These are phyloP conservation scores for Helotiales sp. DNA, from an alignment of 2,329 filamentous ascomycete genomes.

Conservation along the genomic window DNA sequence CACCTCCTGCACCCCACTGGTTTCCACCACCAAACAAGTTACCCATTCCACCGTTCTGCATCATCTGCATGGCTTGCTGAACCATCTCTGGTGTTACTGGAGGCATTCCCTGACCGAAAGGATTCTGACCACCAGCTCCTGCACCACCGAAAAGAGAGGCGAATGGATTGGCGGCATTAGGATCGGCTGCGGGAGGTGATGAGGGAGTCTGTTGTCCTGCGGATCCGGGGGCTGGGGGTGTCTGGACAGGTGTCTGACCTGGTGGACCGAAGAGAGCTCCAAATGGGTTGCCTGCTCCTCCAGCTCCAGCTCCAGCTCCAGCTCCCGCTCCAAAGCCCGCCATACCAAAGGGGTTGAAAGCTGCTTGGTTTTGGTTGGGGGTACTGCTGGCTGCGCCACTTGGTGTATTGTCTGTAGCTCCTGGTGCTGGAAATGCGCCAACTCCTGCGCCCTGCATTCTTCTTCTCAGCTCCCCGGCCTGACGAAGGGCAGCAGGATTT, in stretches of 20 bases:
- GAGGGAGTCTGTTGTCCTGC: slow-evolving; percentile 41
- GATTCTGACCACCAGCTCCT: slow-evolving; percentile 36
- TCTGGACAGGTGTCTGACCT: slow-evolving; percentile 39
- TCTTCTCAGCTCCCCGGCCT: slow-evolving; percentile 82
- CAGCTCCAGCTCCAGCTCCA: slow-evolving; percentile 38
- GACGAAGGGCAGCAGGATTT: slow-evolving; percentile 81
- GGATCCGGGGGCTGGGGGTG: slow-evolving; percentile 41
- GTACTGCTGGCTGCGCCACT: slow-evolving; percentile 44
- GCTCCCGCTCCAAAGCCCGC: slow-evolving; percentile 43
- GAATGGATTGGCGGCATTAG: slow-evolving; percentile 66
- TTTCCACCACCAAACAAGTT: slow-evolving; percentile 41
- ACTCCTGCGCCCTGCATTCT: slow-evolving; percentile 59
- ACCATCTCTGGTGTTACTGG: slow-evolving; percentile 59
- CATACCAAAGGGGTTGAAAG: slow-evolving; percentile 41
- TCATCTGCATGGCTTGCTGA: slow-evolving; percentile 57
- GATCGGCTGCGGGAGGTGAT: slow-evolving; percentile 41
- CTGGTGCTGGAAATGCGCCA: slow-evolving; percentile 83
- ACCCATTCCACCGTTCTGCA: slow-evolving; percentile 35
- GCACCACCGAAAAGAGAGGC: slow-evolving; percentile 62
- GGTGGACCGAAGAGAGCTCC: slow-evolving; percentile 58
- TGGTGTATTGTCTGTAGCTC: slow-evolving; percentile 85
- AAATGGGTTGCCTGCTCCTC: slow-evolving; percentile 61
- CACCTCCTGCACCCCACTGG: slow-evolving; percentile 42
- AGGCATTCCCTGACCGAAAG: slow-evolving; percentile 52
- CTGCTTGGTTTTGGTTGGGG: slow-evolving; percentile 35